Conservation (phyloP, 345 rosid genomes). For the Aegle marmelos region DNA sequence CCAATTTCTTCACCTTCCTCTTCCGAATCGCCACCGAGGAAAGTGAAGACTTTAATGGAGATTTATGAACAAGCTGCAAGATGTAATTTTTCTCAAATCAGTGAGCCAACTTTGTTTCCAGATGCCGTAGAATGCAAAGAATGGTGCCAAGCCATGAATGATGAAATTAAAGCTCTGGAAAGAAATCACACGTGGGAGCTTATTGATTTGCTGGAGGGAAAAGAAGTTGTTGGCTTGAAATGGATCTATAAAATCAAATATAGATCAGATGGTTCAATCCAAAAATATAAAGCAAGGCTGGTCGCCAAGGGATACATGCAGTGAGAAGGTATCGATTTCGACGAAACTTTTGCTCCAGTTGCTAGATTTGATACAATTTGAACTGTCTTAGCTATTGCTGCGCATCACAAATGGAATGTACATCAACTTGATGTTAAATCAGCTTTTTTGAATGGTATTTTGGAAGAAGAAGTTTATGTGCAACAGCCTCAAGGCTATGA, state of each 20-base stretch:
- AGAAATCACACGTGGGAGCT: background rate
- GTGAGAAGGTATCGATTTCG: background rate
- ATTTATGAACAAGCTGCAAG: too few relatives aligned
- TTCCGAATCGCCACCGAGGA: too few relatives aligned
- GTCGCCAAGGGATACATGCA: background rate
- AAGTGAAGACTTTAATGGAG: too few relatives aligned
- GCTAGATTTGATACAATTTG: background rate
- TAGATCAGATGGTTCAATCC: background rate
- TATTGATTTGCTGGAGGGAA: background rate
- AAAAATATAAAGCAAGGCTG: background rate
- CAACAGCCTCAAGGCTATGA: background rate
- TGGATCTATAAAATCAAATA: background rate
- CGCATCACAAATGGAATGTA: background rate
- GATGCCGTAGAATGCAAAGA: background rate
- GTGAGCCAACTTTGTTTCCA: background rate
- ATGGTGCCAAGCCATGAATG: background rate
- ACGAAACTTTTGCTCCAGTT: background rate
- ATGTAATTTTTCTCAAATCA: background rate
- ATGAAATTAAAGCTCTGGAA: too few relatives aligned
- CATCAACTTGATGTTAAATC: background rate
- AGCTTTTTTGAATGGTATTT: background rate
- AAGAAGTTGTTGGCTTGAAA: background rate
- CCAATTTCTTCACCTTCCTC: too few relatives aligned
- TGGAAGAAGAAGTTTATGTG: too few relatives aligned
- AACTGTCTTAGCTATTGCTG: background rate